A percentile compares a stretch with the other conserved stretches of the same genome.
phyloP scores from a whole-genome alignment of 768 basidiomycete genomes.

The Neoboletus brunneissimus region DNA sequence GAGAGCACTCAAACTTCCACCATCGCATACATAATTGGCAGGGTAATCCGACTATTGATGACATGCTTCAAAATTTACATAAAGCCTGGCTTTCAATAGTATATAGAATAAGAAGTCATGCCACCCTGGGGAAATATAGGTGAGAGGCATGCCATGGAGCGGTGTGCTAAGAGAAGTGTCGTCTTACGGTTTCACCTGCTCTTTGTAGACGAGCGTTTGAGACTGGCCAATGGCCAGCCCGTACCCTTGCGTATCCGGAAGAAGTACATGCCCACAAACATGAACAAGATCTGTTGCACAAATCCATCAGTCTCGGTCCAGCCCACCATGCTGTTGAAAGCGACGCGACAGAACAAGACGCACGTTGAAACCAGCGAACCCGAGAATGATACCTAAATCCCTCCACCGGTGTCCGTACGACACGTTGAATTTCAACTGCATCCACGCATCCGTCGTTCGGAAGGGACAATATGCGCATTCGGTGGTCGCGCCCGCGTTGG shows the following conservation, averaged over 20 bases:
- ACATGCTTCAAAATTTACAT: too few relatives aligned
- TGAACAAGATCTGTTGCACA: neutral
- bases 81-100: too few relatives aligned
- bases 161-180: too few relatives aligned
- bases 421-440: conserved; percentile 2
- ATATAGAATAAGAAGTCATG: too few relatives aligned
- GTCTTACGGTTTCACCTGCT: neutral
- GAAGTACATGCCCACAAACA: neutral
- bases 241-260: neutral
- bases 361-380: neutral
- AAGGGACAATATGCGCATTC: conserved; percentile 57
- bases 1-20: too few relatives aligned
- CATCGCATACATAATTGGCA: too few relatives aligned
- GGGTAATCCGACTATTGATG: too few relatives aligned
- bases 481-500: conserved; percentile 50
- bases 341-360: neutral
- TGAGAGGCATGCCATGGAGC: too few relatives aligned
- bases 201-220: neutral
- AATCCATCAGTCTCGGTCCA: neutral
- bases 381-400: conserved; percentile 10
- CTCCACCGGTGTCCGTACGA: conserved; percentile 9
- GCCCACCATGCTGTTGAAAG: neutral
- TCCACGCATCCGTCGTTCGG: conserved; percentile 41
- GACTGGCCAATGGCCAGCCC: neutral
- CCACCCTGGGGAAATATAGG: too few relatives aligned